Percentiles rank a stretch among this genome's conserved stretches.
Evolutionary conservation across 73 alveolate species (phyloP).

Genomic region (Stentor coeruleus): DNA sequence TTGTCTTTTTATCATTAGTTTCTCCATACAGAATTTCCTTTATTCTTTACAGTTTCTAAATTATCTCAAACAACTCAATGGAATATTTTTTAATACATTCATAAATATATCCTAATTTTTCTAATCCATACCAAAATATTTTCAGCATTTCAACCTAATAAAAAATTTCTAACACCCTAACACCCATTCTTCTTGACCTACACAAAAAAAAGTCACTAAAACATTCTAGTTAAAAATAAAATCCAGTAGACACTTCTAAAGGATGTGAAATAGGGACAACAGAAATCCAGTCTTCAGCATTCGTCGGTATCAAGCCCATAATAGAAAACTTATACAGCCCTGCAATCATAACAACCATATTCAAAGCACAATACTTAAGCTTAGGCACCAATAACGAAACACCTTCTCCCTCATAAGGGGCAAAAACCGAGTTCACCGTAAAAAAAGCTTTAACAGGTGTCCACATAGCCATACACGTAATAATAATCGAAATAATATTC

Average conservation of each 20-base stretch:
- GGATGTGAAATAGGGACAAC: slow-evolving; percentile 1
- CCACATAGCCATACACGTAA: slow-evolving; percentile 19
- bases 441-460: slow-evolving; percentile 6
- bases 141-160: no score
- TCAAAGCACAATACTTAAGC: not conserved
- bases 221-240: not conserved
- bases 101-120: no score
- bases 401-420: slow-evolving; percentile 21
- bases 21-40: no score
- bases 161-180: no score
- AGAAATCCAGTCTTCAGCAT: slow-evolving; percentile 24
- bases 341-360: not conserved
- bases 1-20: no score
- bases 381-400: slow-evolving; percentile 12
- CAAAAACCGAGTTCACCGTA: not conserved
- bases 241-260: slow-evolving; percentile 7
- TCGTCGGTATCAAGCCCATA: slow-evolving; percentile 17
- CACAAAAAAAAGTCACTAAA: no score
- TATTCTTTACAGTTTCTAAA: no score
- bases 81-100: no score
- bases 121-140: no score
- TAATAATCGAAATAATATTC: not conserved
- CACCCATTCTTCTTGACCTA: no score
- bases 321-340: slow-evolving; percentile 16
- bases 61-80: no score